phyloP scores from a whole-genome alignment of 257 asterid genomes.

The Penstemon newberryi region DNA sequence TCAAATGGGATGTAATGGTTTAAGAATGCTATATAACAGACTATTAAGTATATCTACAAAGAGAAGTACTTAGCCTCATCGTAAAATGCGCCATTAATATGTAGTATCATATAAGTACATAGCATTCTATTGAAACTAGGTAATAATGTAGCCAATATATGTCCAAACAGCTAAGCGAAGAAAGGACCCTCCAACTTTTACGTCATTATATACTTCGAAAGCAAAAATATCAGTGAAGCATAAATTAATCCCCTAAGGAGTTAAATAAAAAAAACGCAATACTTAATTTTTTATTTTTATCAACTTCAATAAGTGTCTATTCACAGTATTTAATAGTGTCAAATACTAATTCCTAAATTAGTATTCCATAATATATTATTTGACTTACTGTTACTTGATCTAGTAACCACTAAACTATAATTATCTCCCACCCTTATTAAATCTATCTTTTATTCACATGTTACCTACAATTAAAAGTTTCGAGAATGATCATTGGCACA shows the following conservation, averaged over 20 bases:
- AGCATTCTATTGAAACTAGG: not conserved
- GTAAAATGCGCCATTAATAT: not conserved
- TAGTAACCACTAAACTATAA: not conserved
- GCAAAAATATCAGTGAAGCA: conserved; percentile 8
- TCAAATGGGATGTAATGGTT: not conserved
- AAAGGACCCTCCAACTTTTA: conserved; percentile 1
- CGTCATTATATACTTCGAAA: not conserved
- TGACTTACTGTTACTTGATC: not conserved
- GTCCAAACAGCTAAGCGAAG: conserved; percentile 16
- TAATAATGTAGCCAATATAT: conserved; percentile 5
- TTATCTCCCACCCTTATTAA: conserved; percentile 4
- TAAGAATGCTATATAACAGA: conserved; percentile 10
- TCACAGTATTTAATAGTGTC: not conserved
- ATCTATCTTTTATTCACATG: conserved; percentile 9
- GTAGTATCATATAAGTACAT: not conserved
- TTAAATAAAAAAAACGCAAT: not conserved
- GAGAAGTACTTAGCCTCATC: not conserved
- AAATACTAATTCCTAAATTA: not conserved
- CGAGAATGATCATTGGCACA: not conserved
- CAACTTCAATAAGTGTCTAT: no score
- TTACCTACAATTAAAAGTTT: not conserved
- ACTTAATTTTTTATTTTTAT: not conserved
- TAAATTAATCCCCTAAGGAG: not conserved
- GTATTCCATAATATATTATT: not conserved
- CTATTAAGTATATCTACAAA: conserved; percentile 1